Evolutionary conservation across 1,139 yeast species (phyloP).

Genomic region (Geotrichum candidum): DNA sequence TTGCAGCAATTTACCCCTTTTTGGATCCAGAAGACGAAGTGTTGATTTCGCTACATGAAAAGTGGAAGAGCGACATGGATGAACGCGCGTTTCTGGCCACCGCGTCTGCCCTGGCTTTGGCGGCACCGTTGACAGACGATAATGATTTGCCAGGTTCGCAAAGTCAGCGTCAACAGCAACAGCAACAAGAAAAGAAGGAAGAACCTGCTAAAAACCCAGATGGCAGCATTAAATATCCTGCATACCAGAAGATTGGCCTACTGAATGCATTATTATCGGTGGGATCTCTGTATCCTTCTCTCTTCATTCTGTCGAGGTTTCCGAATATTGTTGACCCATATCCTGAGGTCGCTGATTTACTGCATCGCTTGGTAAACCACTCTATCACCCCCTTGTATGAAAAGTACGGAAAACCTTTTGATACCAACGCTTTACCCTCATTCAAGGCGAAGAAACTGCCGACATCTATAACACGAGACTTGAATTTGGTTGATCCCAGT

Average conservation of each 20-base stretch:
- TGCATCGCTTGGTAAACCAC: slow-evolving; percentile 46
- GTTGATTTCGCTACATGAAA: slow-evolving; percentile 41
- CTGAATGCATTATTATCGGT: slow-evolving; percentile 50
- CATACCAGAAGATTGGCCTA: slow-evolving; percentile 40
- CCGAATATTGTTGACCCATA: slow-evolving; percentile 60
- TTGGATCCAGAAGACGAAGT: slow-evolving; percentile 44
- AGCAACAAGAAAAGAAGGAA: slow-evolving; percentile 13
- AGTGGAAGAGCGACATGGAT: slow-evolving; percentile 50
- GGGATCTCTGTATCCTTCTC: slow-evolving; percentile 61
- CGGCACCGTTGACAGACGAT: slow-evolving; percentile 75
- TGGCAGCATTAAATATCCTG: slow-evolving; percentile 21
- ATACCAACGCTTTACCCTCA: slow-evolving; percentile 8
- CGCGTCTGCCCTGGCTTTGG: slow-evolving; percentile 78
- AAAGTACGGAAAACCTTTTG: slow-evolving; percentile 11
- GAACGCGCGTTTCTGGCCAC: slow-evolving; percentile 58
- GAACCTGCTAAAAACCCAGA: slow-evolving; percentile 19
- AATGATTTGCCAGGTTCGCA: slow-evolving; percentile 32
- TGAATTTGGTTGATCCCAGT: slow-evolving; percentile 18
- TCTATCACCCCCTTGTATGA: slow-evolving; percentile 49
- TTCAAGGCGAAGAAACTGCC: slow-evolving; percentile 20
- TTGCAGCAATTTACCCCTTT: slow-evolving; percentile 56
- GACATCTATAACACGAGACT: slow-evolving; percentile 18
- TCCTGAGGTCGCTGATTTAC: slow-evolving; percentile 45
- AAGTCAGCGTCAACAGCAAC: slow-evolving; percentile 8
- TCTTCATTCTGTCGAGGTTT: slow-evolving; percentile 53